phyloP scores from a whole-genome alignment of 176 grass and related monocot genomes.

The Carex littledalei region DNA sequence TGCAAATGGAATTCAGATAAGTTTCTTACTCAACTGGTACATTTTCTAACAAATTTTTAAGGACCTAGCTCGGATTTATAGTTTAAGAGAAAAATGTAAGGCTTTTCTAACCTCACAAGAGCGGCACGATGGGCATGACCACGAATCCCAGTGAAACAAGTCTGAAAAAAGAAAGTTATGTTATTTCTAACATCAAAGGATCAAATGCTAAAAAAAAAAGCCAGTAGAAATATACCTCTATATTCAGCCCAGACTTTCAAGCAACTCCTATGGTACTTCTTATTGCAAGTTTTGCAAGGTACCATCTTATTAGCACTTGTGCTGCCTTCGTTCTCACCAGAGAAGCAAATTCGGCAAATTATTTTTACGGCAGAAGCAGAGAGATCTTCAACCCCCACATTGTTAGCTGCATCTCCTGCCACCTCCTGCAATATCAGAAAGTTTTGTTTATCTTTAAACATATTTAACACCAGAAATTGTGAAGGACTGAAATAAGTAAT shows the following conservation, averaged over 20 bases:
- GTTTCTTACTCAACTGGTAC: neutral
- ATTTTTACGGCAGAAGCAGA: slow-evolving; percentile 47
- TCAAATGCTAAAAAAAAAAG: neutral
- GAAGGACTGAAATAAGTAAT: neutral
- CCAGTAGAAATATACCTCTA: slow-evolving; percentile 55
- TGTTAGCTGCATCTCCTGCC: neutral
- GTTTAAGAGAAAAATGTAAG: slow-evolving; percentile 1
- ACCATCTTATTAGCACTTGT: slow-evolving; percentile 88
- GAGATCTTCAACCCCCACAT: neutral
- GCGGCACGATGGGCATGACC: slow-evolving; percentile 77
- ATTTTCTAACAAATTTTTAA: slow-evolving; percentile 3
- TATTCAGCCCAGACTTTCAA: slow-evolving; percentile 87
- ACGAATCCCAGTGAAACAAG: slow-evolving; percentile 88
- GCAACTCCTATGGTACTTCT: slow-evolving; percentile 89
- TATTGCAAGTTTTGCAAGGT: slow-evolving; percentile 85
- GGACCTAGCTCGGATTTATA: slow-evolving; percentile 10
- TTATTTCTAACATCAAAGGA: slow-evolving; percentile 17
- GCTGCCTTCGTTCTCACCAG: slow-evolving; percentile 85
- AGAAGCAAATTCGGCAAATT: slow-evolving; percentile 85
- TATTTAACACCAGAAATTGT: neutral
- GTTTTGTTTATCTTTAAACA: neutral
- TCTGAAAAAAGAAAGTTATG: slow-evolving; percentile 44
- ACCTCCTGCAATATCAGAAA: slow-evolving; percentile 13
- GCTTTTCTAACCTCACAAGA: slow-evolving; percentile 66
- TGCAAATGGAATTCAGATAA: slow-evolving; percentile 27